A percentile compares a stretch with the other conserved stretches of the same genome.
Conservation (phyloP, 768 basidiomycete species). For the Termitomyces sp. region DNA sequence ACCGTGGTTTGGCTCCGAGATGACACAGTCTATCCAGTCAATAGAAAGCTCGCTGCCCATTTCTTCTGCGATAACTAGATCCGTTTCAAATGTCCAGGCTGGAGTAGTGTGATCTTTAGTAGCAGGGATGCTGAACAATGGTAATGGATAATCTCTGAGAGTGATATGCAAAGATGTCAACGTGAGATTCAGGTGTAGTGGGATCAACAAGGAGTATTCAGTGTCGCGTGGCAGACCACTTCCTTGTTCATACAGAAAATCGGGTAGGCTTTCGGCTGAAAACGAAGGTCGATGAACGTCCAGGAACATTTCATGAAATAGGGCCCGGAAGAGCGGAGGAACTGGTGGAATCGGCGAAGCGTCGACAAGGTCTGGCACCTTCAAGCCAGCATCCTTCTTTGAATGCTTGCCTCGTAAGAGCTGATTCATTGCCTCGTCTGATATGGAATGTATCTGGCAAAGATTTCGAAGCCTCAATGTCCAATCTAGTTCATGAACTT, state of each 20-base stretch:
- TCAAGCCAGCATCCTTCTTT: conserved; percentile 16
- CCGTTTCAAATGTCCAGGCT: conserved; percentile 63
- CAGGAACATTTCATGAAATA: conserved; percentile 54
- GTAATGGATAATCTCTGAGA: conserved; percentile 86
- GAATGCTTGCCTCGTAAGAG: conserved; percentile 34
- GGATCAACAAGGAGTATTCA: conserved; percentile 74
- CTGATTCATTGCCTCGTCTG: conserved; percentile 42
- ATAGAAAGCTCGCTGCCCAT: conserved; percentile 63
- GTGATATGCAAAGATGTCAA: conserved; percentile 54
- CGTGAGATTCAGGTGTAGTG: conserved; percentile 70
- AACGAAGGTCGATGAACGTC: conserved; percentile 57
- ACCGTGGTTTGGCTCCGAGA: conserved; percentile 54
- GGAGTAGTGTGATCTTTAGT: conserved; percentile 29
- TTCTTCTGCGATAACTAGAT: conserved; percentile 86
- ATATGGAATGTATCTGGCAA: conserved; percentile 38
- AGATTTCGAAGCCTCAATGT: conserved; percentile 45
- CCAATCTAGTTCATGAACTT: conserved; percentile 74
- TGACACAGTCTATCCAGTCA: conserved; percentile 63
- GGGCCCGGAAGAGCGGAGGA: conserved; percentile 69
- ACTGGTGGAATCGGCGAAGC: conserved; percentile 25
- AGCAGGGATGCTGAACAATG: conserved; percentile 69
- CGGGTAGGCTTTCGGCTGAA: conserved; percentile 41
- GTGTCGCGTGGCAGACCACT: conserved; percentile 63
- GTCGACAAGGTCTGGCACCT: conserved; percentile 39
- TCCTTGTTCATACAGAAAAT: conserved; percentile 66